phyloP scores from a whole-genome alignment of 805 yeast species.

The Sugiyamaella valdiviana region DNA sequence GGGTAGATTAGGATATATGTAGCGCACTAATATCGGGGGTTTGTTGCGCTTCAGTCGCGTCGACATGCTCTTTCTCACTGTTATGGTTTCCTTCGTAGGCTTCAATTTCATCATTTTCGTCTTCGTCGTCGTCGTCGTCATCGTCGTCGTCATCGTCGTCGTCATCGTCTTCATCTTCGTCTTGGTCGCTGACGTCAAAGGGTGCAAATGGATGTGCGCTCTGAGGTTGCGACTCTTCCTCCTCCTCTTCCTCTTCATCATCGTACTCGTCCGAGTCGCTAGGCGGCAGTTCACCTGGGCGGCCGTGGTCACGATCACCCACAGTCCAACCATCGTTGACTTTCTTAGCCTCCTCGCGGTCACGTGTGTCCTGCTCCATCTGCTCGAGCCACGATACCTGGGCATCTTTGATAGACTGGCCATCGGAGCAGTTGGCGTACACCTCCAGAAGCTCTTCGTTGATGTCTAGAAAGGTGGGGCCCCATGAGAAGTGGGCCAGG shows the following conservation, averaged over 20 bases:
- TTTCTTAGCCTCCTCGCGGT: constrained; percentile 31
- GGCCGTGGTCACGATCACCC: constrained; percentile 65
- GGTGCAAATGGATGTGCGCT: constrained; percentile 4
- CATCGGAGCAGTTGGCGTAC: constrained; percentile 76
- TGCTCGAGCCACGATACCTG: constrained; percentile 68
- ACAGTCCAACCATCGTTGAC: constrained; percentile 65
- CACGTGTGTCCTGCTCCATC: constrained; percentile 40
- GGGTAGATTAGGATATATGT: constrained; percentile 3
- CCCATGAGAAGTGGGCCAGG: constrained; percentile 85
- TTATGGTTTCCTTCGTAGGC: constrained; percentile 10
- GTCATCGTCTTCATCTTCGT: constrained; percentile 4
- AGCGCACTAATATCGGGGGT: background rate
- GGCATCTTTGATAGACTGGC: constrained; percentile 62
- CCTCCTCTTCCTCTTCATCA: constrained; percentile 13
- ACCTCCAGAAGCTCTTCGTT: constrained; percentile 70
- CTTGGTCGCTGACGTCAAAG: constrained; percentile 2
- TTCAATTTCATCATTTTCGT: constrained; percentile 11
- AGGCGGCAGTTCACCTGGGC: constrained; percentile 26
- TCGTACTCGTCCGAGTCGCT: constrained; percentile 21
- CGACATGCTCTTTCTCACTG: background rate
- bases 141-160: constrained; percentile 3
- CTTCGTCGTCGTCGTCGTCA: background rate
- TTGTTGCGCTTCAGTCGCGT: constrained; percentile 17
- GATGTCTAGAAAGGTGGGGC: constrained; percentile 75
- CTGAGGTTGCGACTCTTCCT: background rate